Evolutionary conservation across 306 rosid genomes (phyloP), one percentile per base, ranked within the genome.

Genomic region (Crataegus laevigata): DNA sequence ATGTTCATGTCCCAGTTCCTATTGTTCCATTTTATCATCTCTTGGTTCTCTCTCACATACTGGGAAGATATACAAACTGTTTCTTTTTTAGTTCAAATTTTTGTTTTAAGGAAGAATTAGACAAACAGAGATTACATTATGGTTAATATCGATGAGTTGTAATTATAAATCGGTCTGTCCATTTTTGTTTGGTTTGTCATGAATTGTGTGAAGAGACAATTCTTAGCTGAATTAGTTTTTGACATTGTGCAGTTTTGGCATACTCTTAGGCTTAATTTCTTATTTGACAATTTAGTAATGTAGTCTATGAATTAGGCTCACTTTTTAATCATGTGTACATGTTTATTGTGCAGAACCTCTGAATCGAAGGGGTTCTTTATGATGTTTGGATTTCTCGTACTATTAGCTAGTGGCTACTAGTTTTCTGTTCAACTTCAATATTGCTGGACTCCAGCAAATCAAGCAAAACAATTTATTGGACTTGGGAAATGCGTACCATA

Each of bases 61-160:
- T 52, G 1, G 7, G 22, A 52, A 52, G 58, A 52, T 52, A 52
- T 52, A 52, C 21, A 52, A 52, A 52, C 1, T 52, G 58, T 1
- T 52, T 52, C 58, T 52, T 52, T 17, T 52, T 40, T 21, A 22
- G 13, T 57, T 11, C 14, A 26, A 28, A 2, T 13, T 12, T 25
- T 60, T 60, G 66, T 26, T 60, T 60, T 26, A 60, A 60, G 12
- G 14, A 55, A 4, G 26, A 57, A 60, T 60, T 22, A 57, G 26
- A 57, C 34, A 29, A 18, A 19, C 17, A 50, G 24, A 32, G 28
- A 11, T 40, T 40, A 30, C 21, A n/a, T 21, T 59, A 90, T 90
- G 98, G 26, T 77, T 82, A 86, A 88, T 82, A 81, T 38, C n/a
- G 84, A 81, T 2, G 88, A 87, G 24, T 24, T 24, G 11, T 13